Evolutionary conservation across 441 rosid species (phyloP), one percentile per base, ranked within the genome.

Genomic region (Manihot esculenta): DNA sequence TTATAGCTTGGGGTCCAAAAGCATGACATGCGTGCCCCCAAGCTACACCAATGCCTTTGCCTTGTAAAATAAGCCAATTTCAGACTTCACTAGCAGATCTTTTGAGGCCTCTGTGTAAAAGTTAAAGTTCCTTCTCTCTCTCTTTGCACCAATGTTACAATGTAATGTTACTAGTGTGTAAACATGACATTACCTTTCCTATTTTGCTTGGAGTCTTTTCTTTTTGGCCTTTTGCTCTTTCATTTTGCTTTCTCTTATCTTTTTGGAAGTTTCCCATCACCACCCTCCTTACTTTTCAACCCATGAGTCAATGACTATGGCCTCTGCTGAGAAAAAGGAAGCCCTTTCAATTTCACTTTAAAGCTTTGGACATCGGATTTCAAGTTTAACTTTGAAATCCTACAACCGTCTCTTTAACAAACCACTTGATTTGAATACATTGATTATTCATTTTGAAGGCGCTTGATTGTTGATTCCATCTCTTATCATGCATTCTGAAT

Each of bases 181-280:
- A n/a, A 48, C 73, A 47, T 27, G 68, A 62, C 72, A 74, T 77
- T 64, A 49, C 79, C 66, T 76, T 77, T 74, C 62, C 66, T 60
- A 2, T 61, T 57, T 50, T 62, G 57, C 70, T 73, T 35, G 41
- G 41, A 35, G 56, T 49, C 70, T 63, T 77, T 66, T 33, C 59
- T 63, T 73, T 79, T 79, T 69, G 67, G 72, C 50, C 44, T 23
- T 51, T 74, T 68, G 20, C 64, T 26, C 64, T 51, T 71, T 35
- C 50, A 35, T 41, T 62, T 47, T 27, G 33, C 58, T 65, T 73
- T 72, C 57, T 41, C 41, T 41, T 26, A 57, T 73, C 83, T 80
- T 77, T 84, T 84, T 83, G 84, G 79, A 79, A 76, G 84, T 81
- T 83, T 79, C 81, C 73, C 53, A 57, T 75, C 80, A 63, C 78